These are phyloP conservation scores for Coix lacrymajobi DNA, from an alignment of 176 grass and related monocot species.

Conservation along the genomic window DNA sequence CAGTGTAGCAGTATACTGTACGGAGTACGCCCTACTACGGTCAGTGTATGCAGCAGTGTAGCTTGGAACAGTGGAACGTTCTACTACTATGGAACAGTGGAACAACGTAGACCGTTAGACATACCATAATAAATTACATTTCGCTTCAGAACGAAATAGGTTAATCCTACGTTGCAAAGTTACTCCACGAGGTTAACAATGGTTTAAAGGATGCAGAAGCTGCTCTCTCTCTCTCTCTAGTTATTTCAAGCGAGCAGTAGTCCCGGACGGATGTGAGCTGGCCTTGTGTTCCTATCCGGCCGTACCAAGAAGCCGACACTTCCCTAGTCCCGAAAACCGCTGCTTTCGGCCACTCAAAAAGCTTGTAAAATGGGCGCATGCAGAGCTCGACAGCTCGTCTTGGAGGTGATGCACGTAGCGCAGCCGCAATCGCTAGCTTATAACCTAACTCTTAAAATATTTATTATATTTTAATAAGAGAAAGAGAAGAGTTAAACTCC, in stretches of 20 bases:
- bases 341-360: slow-evolving; percentile 14
- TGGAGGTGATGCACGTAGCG: not conserved
- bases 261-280: not conserved
- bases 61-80: not conserved
- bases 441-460: no score
- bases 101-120: no score
- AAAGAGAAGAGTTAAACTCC: no score
- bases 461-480: no score
- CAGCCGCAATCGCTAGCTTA: no score
- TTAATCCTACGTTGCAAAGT: no score
- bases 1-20: not conserved
- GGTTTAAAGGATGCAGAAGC: not conserved
- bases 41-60: not conserved
- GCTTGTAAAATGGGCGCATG: not conserved
- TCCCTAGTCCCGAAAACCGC: slow-evolving; percentile 24
- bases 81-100: no score
- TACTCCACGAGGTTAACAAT: not conserved
- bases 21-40: not conserved
- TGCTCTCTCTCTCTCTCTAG: no score
- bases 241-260: not conserved
- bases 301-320: slow-evolving; percentile 33
- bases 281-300: no score
- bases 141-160: no score
- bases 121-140: no score
- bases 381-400: not conserved